Percentiles rank a stretch among this genome's conserved stretches.
phyloP scores from a whole-genome alignment of 2,329 filamentous ascomycete genomes.

The Seiridium cupressi region DNA sequence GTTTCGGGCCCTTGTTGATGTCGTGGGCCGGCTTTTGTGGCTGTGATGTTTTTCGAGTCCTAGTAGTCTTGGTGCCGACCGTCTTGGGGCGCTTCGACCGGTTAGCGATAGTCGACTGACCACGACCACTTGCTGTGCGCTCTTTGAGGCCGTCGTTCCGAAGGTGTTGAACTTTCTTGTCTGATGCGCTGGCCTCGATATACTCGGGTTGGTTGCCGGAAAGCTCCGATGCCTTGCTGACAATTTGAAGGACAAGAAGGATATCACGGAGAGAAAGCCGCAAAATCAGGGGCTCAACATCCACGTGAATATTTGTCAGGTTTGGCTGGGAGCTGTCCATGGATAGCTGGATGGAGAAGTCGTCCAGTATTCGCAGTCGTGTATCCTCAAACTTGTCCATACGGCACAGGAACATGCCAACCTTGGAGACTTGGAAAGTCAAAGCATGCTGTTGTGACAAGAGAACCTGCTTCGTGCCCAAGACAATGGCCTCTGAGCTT shows the following conservation, averaged over 20 bases:
- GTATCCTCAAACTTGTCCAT: slow-evolving; percentile 98
- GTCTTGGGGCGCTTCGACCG: slow-evolving; percentile 39
- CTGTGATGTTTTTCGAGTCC: slow-evolving; percentile 20
- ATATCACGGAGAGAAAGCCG: slow-evolving; percentile 93
- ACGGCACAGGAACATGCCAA: slow-evolving; percentile 97
- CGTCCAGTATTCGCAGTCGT: slow-evolving; percentile 87
- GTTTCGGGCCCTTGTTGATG: slow-evolving; percentile 27
- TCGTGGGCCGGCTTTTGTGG: slow-evolving; percentile 29
- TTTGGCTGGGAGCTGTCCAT: slow-evolving; percentile 69
- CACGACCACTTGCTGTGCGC: slow-evolving; percentile 55
- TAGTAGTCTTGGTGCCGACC: slow-evolving; percentile 26
- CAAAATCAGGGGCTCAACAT: slow-evolving; percentile 88
- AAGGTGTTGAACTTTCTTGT: slow-evolving; percentile 56
- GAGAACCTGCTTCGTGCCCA: slow-evolving; percentile 90
- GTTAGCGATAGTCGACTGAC: slow-evolving; percentile 47
- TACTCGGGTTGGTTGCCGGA: slow-evolving; percentile 61
- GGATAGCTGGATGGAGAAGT: slow-evolving; percentile 89
- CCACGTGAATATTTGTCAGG: slow-evolving; percentile 76
- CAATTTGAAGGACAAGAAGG: slow-evolving; percentile 86
- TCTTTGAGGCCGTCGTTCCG: slow-evolving; percentile 48
- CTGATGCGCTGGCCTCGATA: slow-evolving; percentile 38
- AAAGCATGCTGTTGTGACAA: slow-evolving; percentile 91
- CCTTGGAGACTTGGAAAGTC: slow-evolving; percentile 87
- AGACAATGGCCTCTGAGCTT: slow-evolving; percentile 92
- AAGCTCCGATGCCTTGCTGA: slow-evolving; percentile 86